phyloP scores from a whole-genome alignment of 2,329 filamentous ascomycete species.

The Nothophoma quercina region DNA sequence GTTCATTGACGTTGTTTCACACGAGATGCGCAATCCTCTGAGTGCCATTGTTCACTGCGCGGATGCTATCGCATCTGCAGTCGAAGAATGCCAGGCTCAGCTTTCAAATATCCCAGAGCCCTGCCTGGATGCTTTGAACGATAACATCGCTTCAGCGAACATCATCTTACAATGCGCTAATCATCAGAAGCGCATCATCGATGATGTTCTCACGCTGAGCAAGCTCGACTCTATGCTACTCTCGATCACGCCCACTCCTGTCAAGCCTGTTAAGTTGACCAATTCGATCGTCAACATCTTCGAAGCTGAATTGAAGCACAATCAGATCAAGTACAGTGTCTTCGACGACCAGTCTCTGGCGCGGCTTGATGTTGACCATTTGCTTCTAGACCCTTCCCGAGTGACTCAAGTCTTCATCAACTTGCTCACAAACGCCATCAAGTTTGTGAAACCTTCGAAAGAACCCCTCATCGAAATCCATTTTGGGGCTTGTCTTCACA shows the following conservation, averaged over 20 bases:
- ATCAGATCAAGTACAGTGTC: conserved; percentile 40
- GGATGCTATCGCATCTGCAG: conserved; percentile 50
- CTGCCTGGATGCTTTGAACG: conserved; percentile 37
- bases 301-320: conserved; percentile 47
- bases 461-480: conserved; percentile 49
- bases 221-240: conserved; percentile 57
- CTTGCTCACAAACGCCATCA: conserved; percentile 66
- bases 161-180: conserved; percentile 56
- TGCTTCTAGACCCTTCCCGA: conserved; percentile 53
- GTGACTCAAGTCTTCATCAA: conserved; percentile 79
- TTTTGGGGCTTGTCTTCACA: conserved; percentile 41
- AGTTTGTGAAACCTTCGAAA: conserved; percentile 50
- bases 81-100: conserved; percentile 40
- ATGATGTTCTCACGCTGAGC: conserved; percentile 56
- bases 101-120: conserved; percentile 32
- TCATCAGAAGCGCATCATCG: conserved; percentile 58
- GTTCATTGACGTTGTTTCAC: conserved; percentile 51
- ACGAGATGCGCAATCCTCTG: conserved; percentile 57
- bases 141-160: conserved; percentile 47
- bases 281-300: conserved; percentile 49
- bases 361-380: conserved; percentile 47
- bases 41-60: conserved; percentile 55
- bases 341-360: conserved; percentile 48
- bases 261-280: conserved; percentile 48
- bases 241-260: conserved; percentile 52